These are phyloP conservation scores for Gillenia trifoliata DNA, from an alignment of 306 rosid species.

Conservation along the genomic window DNA sequence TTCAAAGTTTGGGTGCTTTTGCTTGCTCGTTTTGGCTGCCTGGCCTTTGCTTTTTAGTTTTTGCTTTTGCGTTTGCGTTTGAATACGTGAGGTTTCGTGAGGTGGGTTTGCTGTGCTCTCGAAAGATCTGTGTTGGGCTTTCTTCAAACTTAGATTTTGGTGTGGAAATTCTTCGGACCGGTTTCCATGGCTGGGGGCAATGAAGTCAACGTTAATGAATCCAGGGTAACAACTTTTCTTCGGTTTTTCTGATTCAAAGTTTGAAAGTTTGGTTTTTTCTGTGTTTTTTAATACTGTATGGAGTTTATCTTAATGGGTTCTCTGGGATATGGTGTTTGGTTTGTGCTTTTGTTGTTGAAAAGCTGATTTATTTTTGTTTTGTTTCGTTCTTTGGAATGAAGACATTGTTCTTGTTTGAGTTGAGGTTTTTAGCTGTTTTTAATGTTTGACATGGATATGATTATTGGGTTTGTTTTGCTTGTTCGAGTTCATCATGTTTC, in stretches of 20 bases:
- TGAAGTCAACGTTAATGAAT: slow-evolving; percentile 64
- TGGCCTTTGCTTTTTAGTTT: background rate
- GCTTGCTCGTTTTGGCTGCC: background rate
- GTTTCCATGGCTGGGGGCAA: slow-evolving; percentile 62
- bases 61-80: background rate
- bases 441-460: background rate
- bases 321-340: slow-evolving; percentile 1
- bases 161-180: background rate
- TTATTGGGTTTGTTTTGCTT: background rate
- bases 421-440: background rate
- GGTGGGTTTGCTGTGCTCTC: slow-evolving; percentile 2
- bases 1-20: slow-evolving; percentile 1
- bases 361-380: background rate
- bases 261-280: background rate
- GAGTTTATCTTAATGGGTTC: background rate
- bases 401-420: background rate
- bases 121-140: slow-evolving; percentile 28
- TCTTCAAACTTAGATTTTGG: background rate
- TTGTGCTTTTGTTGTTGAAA: slow-evolving; percentile 7
- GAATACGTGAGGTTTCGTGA: slow-evolving; percentile 8
- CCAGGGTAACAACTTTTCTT: slow-evolving; percentile 43
- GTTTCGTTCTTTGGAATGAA: background rate
- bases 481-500: background rate
- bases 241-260: background rate
- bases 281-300: background rate